Conservation (phyloP, 2,329 filamentous ascomycete genomes). For the Hortaea werneckii region DNA sequence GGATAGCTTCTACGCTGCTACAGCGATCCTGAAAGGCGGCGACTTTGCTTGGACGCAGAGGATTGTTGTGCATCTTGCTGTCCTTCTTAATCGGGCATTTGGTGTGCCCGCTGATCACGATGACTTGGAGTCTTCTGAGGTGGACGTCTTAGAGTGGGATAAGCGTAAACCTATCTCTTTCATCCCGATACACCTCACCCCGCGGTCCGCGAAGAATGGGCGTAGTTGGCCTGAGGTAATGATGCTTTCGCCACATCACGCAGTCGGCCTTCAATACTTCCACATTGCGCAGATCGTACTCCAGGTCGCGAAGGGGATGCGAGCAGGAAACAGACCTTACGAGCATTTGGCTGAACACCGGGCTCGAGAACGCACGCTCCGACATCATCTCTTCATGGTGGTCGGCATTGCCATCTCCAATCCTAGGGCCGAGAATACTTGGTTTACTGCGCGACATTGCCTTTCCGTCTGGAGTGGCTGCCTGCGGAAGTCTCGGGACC, state of each 20-base stretch:
- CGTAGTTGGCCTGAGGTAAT: constrained; percentile 8
- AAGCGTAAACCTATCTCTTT: neutral
- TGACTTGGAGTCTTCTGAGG: neutral
- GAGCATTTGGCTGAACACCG: constrained; percentile 5
- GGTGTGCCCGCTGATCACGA: constrained; percentile 1
- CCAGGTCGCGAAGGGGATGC: neutral
- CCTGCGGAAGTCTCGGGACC: constrained; percentile 5
- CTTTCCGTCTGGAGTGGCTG: constrained; percentile 9
- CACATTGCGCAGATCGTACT: constrained; percentile 11
- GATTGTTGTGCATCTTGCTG: constrained; percentile 10
- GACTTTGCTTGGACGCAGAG: constrained; percentile 9
- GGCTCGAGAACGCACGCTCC: constrained; percentile 2
- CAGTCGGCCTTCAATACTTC: constrained; percentile 11
- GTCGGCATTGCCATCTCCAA: constrained; percentile 10
- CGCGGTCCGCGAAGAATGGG: neutral
- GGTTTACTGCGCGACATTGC: constrained; percentile 12
- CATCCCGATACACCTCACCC: neutral
- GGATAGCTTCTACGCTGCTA: constrained; percentile 10
- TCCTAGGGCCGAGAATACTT: constrained; percentile 8
- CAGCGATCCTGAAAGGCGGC: constrained; percentile 5
- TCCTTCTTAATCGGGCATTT: constrained; percentile 5
- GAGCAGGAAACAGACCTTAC: neutral
- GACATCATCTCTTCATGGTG: constrained; percentile 7
- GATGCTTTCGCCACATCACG: constrained; percentile 9
- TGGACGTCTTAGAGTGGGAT: neutral